These are phyloP conservation scores for Entrophospora sp. DNA, from an alignment of 192 early-diverging fungal species.

Conservation along the genomic window DNA sequence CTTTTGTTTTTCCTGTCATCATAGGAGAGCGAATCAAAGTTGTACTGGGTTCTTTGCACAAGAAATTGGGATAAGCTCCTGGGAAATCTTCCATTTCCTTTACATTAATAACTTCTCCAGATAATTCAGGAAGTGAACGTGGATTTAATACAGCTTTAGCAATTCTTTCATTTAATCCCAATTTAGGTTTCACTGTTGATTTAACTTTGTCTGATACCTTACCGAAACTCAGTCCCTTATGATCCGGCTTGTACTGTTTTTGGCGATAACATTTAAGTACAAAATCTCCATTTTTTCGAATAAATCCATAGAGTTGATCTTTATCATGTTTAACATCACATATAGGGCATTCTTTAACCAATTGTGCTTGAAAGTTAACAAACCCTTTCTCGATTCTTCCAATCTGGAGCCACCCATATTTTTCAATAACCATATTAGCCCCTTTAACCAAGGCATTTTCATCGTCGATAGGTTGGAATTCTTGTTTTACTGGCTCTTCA, in stretches of 20 bases:
- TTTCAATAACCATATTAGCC: too few species aligned
- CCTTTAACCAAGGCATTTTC: too few species aligned
- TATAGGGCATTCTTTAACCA: background rate
- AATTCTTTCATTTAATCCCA: background rate
- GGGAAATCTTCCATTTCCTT: background rate
- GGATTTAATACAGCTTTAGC: background rate
- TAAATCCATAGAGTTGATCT: conserved; percentile 10
- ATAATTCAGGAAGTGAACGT: background rate
- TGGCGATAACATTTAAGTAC: conserved; percentile 10
- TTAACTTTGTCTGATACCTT: background rate
- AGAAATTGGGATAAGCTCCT: conserved; percentile 5
- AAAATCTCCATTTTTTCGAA: background rate
- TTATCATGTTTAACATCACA: background rate
- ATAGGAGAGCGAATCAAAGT: background rate
- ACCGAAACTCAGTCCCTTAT: background rate
- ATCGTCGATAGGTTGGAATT: conserved; percentile 7
- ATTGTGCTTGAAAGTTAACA: conserved; percentile 9
- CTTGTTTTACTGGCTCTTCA: conserved; percentile 4
- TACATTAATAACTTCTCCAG: background rate
- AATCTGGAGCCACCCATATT: too few species aligned
- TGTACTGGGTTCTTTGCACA: background rate
- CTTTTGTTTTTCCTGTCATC: background rate
- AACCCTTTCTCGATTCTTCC: background rate
- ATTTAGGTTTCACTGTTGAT: too few species aligned
- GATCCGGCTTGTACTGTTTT: conserved; percentile 11